Evolutionary conservation across 768 basidiomycete genomes (phyloP), one percentile per base, ranked within the genome.

Genomic region (Boletus huronensis): DNA sequence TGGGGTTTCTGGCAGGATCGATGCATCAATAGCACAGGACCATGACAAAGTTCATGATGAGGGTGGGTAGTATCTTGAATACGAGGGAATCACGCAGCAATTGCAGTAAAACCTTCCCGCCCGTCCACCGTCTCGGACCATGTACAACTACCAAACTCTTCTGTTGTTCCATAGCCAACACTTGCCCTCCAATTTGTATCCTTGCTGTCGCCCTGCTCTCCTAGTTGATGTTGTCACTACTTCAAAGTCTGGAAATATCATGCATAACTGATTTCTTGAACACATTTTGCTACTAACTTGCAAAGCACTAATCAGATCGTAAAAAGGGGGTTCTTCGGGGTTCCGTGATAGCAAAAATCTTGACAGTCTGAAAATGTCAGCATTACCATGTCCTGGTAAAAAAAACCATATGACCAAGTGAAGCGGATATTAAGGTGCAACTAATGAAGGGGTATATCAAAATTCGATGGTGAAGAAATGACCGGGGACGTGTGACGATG

Each of bases 401-500:
- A 69, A 65, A 58, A 56, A 61, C 55, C 70, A 61, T 68, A 71
- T 68, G 68, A 59, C 58, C 70, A 62, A 63, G 60, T 58, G 62
- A 71, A 70, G 54, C 59, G 70, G 64, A 71, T 70, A 71, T 71
- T 72, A 71, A 65, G 59, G 64, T 66, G 71, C 58, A 40, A 57
- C 64, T 71, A 71, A 56, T 65, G 62, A 63, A 59, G 56, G 36
- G 71, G 71, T 71, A 71, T 73, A 72, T 61, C 67, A 68, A 60
- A 62, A 66, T 60, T 72, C 69, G 66, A 74, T 68, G 67, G 39
- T 39, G 64, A 67, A 70, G 66, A 67, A 72, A 71, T 54, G 71
- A 72, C 64, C 57, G 73, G 67, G 59, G 64, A 65, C 60, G 57
- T 60, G 63, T 57, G 61, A 63, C 42, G 56, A 54, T 61, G 58